Evolutionary conservation across 2,329 filamentous ascomycete species (phyloP).

Genomic region (Zelopaecilomyces penicillatus): DNA sequence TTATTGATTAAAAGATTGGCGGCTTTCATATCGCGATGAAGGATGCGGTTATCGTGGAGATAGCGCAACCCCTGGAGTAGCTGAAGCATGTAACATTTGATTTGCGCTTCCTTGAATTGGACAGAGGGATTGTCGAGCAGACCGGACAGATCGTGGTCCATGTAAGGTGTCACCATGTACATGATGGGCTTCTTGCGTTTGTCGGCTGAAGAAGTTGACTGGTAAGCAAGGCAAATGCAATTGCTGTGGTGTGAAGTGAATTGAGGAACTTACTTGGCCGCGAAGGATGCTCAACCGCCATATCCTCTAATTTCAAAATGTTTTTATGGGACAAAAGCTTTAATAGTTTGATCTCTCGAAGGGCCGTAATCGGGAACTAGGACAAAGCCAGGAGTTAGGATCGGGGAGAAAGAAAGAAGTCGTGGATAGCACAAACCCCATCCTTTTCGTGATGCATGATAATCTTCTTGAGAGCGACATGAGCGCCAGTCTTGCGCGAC

Average conservation of each 20-base stretch:
- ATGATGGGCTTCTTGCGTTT: slow-evolving; percentile 78
- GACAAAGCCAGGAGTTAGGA: slow-evolving; percentile 9
- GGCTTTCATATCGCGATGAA: slow-evolving; percentile 98
- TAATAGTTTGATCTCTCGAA: slow-evolving; percentile 94
- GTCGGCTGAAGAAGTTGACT: slow-evolving; percentile 42
- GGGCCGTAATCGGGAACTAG: slow-evolving; percentile 91
- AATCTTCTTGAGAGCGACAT: slow-evolving; percentile 95
- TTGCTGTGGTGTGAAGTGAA: background rate
- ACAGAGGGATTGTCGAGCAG: slow-evolving; percentile 92
- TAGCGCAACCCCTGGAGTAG: slow-evolving; percentile 84
- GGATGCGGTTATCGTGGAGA: slow-evolving; percentile 79
- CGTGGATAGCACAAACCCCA: slow-evolving; percentile 49
- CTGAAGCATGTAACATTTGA: slow-evolving; percentile 97
- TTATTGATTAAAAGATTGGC: slow-evolving; percentile 97
- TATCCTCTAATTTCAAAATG: slow-evolving; percentile 80
- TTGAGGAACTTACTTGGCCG: slow-evolving; percentile 42
- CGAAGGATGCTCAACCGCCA: slow-evolving; percentile 77
- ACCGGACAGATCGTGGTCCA: slow-evolving; percentile 98
- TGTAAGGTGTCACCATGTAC: slow-evolving; percentile 98
- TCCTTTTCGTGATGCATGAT: slow-evolving; percentile 99
- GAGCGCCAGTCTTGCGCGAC: slow-evolving; percentile 61
- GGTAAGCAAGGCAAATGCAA: background rate
- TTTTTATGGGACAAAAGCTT: slow-evolving; percentile 93
- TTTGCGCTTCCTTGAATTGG: slow-evolving; percentile 77
- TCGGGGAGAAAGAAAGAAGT: background rate